Base-by-base conservation (phyloP, 768 basidiomycete genomes). In the Leccinum fibrillosum region DNA sequence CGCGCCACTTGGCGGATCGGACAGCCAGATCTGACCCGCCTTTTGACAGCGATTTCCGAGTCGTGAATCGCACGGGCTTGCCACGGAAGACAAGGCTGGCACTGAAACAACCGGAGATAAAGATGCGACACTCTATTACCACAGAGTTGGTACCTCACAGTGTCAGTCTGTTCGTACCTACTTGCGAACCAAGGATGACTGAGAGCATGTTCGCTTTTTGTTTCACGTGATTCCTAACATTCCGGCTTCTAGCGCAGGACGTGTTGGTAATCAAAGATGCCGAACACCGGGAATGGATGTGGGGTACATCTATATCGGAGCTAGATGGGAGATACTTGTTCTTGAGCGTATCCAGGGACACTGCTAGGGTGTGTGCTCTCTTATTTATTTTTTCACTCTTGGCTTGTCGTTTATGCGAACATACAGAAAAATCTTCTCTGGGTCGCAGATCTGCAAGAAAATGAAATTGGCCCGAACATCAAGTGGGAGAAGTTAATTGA, bases 101-200 rank as follows among this genome's bases (percentile, higher is more conserved):
- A 85, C 82, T 30, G 81, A 86, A 62, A 88, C 84, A 0, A 75
- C 77, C 9, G 79, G 78, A 34, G 89, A 90, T 72, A 70, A 78
- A 62, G 79, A 90, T 63, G 88, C 89, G 0, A 86, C 82, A 84
- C 68, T 94, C 21, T 90, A 83, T 69, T 93, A 90, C 70, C 92
- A 93, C 66, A 77, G 75, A 44, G 63, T 92, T 49, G 86, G 88
- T 49, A 90, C 91, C 9, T 66, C 78, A 9, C 91, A 92, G 71
- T 78, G 87, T 86, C 73, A 57, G 77, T 70, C 56, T 30, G 37
- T 58, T 53, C 45, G 52, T 28, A 30, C 30, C 56, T 21, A 23
- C 17, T 52, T 35, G 56, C 54, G 50, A 21, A 9, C 19, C 26
- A 25, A 49, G 35, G 32, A 9, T 53, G 6, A 53, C 60, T 60